Evolutionary conservation across 192 early-diverging fungal genomes (phyloP), one percentile per base, ranked within the genome.

Genomic region (Podila horticola): DNA sequence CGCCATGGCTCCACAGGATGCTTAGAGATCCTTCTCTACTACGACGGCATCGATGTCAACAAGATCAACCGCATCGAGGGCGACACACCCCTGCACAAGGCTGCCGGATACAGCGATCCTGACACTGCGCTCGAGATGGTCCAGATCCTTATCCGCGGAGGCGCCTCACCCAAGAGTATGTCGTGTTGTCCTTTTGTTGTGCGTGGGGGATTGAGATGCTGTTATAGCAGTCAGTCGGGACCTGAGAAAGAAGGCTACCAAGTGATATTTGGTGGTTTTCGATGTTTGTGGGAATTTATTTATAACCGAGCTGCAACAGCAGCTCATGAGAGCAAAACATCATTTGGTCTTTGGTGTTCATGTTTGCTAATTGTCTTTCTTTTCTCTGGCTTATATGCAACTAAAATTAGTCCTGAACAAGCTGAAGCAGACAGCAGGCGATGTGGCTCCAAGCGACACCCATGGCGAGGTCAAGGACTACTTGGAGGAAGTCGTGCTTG

Each of bases 21-120:
- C 52, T 66, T 92, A 28, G 86, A 91, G 77, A 67, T 90, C 33
- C 72, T 94, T 15, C 70, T 85, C 30, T 71, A 75, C 24, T 83
- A 81, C 15, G 81, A 74, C 24, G 87, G 86, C 24, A 87, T 94
- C 30, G 66, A 90, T 19, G 69, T 91, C 20, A 87, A 93, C 67
- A 74, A 86, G 13, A 67, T 86, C 59, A 90, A 94, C 74, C 67
- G 66, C 15, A 62, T 86, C 51, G 84, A 84, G 50, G 73, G 72
- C 22, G 86, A 93, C 55, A 94, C 93, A 8, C 90, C 93, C 26
- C 84, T 94, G 17, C 92, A 93, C 82, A 86, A 88, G 60, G 93
- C 91, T 28, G 88, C 92, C 34, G 79, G 71, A 48, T 89, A 89
- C 67, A 76, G 86, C 24, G 89, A 90, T 68, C 82, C 87, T 19